Conservation (phyloP, 495 filamentous ascomycete species). For the Tuber borchii region DNA sequence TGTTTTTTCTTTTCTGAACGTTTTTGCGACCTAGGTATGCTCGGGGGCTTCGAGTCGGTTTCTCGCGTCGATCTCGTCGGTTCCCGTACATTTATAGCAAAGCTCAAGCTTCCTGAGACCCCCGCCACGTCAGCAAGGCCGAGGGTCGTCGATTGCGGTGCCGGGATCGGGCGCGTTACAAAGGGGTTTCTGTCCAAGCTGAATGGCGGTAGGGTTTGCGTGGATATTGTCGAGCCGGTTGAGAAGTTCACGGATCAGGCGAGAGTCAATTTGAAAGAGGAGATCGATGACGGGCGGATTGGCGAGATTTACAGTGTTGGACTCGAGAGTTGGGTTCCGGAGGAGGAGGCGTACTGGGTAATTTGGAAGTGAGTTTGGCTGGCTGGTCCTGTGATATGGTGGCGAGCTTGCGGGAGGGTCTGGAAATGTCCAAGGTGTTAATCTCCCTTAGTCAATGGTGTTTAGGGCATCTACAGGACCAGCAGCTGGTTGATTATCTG, state of each 20-base stretch:
- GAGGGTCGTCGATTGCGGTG: constrained; percentile 51
- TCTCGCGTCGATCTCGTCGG: constrained; percentile 69
- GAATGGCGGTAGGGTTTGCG: constrained; percentile 40
- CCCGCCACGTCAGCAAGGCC: constrained; percentile 36
- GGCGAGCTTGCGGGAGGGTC: neutral
- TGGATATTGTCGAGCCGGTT: constrained; percentile 54
- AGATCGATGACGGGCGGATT: constrained; percentile 43
- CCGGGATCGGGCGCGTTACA: constrained; percentile 55
- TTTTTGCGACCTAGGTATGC: constrained; percentile 52
- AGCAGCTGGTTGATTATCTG: constrained; percentile 63
- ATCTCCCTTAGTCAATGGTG: constrained; percentile 74
- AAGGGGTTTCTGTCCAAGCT: constrained; percentile 47
- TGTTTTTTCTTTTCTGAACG: neutral
- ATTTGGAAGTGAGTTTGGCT: constrained; percentile 49
- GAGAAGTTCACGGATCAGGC: constrained; percentile 52
- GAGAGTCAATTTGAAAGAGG: constrained; percentile 43
- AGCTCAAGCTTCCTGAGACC: constrained; percentile 53
- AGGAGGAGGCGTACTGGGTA: constrained; percentile 50
- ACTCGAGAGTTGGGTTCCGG: constrained; percentile 65
- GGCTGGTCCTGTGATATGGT: neutral
- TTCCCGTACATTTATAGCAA: constrained; percentile 68
- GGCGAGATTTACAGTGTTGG: constrained; percentile 65
- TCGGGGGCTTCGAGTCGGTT: constrained; percentile 71
- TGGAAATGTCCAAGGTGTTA: neutral
- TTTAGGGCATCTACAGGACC: constrained; percentile 80